Evolutionary conservation across 495 filamentous ascomycete species (phyloP).

Genomic region (Tuber brumale): DNA sequence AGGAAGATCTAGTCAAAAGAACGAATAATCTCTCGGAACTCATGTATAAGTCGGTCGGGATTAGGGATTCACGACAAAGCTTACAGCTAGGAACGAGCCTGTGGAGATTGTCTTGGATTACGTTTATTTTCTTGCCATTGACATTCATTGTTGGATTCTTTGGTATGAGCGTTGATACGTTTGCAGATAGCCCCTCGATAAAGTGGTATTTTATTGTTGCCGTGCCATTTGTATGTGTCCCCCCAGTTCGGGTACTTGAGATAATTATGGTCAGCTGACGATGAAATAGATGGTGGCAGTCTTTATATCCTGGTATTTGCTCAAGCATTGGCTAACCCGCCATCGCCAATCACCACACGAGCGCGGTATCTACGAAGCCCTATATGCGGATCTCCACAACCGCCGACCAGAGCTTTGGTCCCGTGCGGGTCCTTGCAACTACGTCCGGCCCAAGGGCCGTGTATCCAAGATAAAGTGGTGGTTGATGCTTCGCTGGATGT

Average conservation of each 20-base stretch:
- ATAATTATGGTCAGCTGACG: constrained; percentile 1
- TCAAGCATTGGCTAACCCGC: constrained; percentile 49
- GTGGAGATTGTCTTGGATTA: constrained; percentile 49
- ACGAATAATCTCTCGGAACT: constrained; percentile 48
- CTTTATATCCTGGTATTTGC: constrained; percentile 49
- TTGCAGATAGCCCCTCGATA: constrained; percentile 46
- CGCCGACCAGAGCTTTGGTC: constrained; percentile 49
- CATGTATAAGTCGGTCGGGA: constrained; percentile 54
- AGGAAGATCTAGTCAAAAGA: constrained; percentile 51
- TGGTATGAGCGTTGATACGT: constrained; percentile 52
- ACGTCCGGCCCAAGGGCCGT: constrained; percentile 43
- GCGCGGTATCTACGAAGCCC: constrained; percentile 50
- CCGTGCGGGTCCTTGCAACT: constrained; percentile 45
- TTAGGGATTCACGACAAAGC: constrained; percentile 50
- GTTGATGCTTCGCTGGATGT: constrained; percentile 47
- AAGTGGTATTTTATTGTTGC: constrained; percentile 51
- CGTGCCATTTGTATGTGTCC: constrained; percentile 44
- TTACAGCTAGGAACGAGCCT: constrained; percentile 50
- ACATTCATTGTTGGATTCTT: constrained; percentile 52
- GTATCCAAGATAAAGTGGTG: constrained; percentile 47
- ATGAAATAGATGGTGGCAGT: constrained; percentile 42
- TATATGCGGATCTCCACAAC: constrained; percentile 48
- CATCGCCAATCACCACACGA: constrained; percentile 48
- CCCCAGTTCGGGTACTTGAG: not conserved
- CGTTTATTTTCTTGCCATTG: constrained; percentile 52